Conservation (phyloP, 805 yeast genomes). For the Ogataea pini region DNA sequence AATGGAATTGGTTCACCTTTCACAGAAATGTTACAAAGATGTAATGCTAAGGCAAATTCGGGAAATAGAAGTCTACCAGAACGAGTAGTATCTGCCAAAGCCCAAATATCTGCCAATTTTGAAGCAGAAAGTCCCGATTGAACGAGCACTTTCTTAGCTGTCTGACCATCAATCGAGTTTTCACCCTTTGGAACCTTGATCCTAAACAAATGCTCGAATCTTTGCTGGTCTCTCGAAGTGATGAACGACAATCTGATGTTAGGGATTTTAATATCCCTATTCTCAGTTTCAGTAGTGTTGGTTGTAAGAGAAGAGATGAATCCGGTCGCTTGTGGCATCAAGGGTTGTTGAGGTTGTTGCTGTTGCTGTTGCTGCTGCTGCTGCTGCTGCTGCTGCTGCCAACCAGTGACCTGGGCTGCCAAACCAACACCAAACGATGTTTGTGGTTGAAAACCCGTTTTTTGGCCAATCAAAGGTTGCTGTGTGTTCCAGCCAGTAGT, state of each 20-base stretch:
- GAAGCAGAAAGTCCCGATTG: slow-evolving; percentile 76
- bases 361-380: slow-evolving; percentile 19
- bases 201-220: slow-evolving; percentile 82
- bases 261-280: slow-evolving; percentile 65
- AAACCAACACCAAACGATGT: slow-evolving; percentile 38
- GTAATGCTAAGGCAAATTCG: slow-evolving; percentile 90
- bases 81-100: slow-evolving; percentile 81
- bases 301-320: slow-evolving; percentile 36
- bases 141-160: slow-evolving; percentile 77
- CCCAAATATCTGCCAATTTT: slow-evolving; percentile 85
- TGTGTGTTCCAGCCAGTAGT: slow-evolving; percentile 39
- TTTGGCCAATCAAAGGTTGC: slow-evolving; percentile 38
- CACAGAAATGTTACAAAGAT: slow-evolving; percentile 75
- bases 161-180: slow-evolving; percentile 63
- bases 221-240: slow-evolving; percentile 80
- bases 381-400: slow-evolving; percentile 28
- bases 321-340: slow-evolving; percentile 49
- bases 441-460: slow-evolving; percentile 43
- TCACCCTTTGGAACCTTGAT: slow-evolving; percentile 75
- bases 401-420: slow-evolving; percentile 47
- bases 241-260: slow-evolving; percentile 79
- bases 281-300: slow-evolving; percentile 37
- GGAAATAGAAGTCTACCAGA: slow-evolving; percentile 88
- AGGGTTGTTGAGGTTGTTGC: slow-evolving; percentile 23
- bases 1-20: slow-evolving; percentile 79